phyloP scores from a whole-genome alignment of 805 yeast genomes.

The Lachancea meyersii region DNA sequence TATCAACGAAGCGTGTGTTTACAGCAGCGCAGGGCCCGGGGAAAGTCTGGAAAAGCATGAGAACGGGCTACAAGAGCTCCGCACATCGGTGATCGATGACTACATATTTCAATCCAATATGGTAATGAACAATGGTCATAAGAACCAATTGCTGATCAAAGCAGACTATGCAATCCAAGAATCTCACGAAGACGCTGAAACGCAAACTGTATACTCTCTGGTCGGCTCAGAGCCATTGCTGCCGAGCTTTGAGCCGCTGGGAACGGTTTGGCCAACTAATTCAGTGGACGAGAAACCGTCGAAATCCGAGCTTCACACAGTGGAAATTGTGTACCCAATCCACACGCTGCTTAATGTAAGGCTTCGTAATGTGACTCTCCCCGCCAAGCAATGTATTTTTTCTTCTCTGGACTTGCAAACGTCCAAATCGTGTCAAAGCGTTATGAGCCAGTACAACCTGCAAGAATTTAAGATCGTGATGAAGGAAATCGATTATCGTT shows the following conservation, averaged over 20 bases:
- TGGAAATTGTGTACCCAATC: constrained; percentile 21
- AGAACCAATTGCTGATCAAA: constrained; percentile 15
- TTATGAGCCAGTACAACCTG: constrained; percentile 1
- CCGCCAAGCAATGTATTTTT: constrained; percentile 18
- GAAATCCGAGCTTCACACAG: background rate
- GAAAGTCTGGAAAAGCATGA: constrained; percentile 2
- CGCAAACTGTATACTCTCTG: background rate
- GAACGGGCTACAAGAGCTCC: constrained; percentile 14
- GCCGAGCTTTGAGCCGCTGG: constrained; percentile 26
- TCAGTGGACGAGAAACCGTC: background rate
- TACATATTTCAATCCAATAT: constrained; percentile 26
- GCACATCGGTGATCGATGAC: constrained; percentile 15
- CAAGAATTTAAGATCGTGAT: background rate
- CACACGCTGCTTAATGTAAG: constrained; percentile 30
- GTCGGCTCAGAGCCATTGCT: constrained; percentile 15
- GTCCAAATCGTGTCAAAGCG: constrained; percentile 2
- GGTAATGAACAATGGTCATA: constrained; percentile 32
- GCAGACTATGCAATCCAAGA: constrained; percentile 9
- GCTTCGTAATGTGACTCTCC: constrained; percentile 24
- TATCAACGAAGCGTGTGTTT: constrained; percentile 28
- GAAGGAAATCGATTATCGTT: constrained; percentile 11
- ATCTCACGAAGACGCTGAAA: background rate
- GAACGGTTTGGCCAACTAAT: constrained; percentile 1
- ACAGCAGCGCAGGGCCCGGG: constrained; percentile 10
- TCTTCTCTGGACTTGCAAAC: constrained; percentile 32